These are phyloP conservation scores for Fomitopsis schrenkii DNA, from an alignment of 1,284 basidiomycete genomes.

Conservation along the genomic window DNA sequence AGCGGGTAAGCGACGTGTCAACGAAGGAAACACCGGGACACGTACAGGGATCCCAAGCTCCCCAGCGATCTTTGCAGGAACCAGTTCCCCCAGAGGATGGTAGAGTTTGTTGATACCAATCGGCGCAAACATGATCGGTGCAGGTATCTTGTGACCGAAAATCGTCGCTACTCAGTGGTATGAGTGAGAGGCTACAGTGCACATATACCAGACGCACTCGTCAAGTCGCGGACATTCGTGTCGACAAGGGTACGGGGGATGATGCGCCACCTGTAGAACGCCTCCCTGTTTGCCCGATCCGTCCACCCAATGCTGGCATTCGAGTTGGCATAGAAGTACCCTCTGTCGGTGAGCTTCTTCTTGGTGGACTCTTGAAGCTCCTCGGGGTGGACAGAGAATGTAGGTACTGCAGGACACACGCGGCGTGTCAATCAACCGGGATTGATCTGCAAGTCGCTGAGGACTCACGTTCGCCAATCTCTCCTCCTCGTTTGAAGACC, in stretches of 20 bases:
- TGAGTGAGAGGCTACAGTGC: background rate
- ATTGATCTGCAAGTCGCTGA: background rate
- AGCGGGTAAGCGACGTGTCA: background rate
- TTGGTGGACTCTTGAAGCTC: slow-evolving; percentile 46
- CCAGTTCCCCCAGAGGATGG: slow-evolving; percentile 45
- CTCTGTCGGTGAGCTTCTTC: slow-evolving; percentile 47
- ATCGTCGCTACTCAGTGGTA: slow-evolving; percentile 33
- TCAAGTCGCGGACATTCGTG: slow-evolving; percentile 51
- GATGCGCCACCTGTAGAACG: slow-evolving; percentile 49
- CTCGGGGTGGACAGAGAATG: slow-evolving; percentile 44
- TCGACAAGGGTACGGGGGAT: slow-evolving; percentile 58
- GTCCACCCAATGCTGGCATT: slow-evolving; percentile 57
- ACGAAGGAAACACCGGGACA: background rate
- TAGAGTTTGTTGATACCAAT: slow-evolving; percentile 61
- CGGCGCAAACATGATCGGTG: slow-evolving; percentile 53
- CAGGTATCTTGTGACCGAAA: slow-evolving; percentile 51
- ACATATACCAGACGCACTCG: slow-evolving; percentile 28
- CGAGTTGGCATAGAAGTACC: slow-evolving; percentile 53
- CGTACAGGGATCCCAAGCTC: slow-evolving; percentile 48
- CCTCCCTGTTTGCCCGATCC: slow-evolving; percentile 48
- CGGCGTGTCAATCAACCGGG: no score
- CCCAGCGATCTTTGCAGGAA: slow-evolving; percentile 51
- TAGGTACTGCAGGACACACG: slow-evolving; percentile 22
- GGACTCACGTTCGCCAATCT: slow-evolving; percentile 32
- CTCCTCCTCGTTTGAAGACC: slow-evolving; percentile 43